Evolutionary conservation across 148 eudicot genomes (phyloP), one percentile per base, ranked within the genome.

Genomic region (Dysphania ambrosioides): DNA sequence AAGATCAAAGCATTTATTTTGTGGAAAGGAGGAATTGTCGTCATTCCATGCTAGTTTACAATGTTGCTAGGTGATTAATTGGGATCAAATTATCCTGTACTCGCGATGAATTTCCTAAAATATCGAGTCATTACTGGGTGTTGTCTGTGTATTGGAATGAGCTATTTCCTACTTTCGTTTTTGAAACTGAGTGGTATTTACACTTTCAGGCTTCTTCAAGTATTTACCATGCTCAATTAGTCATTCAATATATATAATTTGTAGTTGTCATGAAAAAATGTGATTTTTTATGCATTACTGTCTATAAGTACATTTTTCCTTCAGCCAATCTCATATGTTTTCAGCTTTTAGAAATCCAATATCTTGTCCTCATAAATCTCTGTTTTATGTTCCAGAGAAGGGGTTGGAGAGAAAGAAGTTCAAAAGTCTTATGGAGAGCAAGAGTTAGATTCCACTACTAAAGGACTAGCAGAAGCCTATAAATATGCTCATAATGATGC

Each of bases 401-500:
- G 74, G 61, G 47, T 61, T 41, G 82, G 69, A 68, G 70, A 74
- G 44, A 74, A 66, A 41, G 86, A 83, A 75, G 73, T 83, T 72
- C 88, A 79, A 29, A 83, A 78, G 51, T 68, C 83, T 18, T 61
- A 71, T 38, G 67, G 61, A 77, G 76, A 76, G 16, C 84, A 68
- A 31, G 73, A 83, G 72, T 70, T 60, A 49, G 70, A 74, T 69
- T 81, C 83, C 40, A 70, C 85, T 24, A 79, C 70, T 73, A 86
- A 68, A 75, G 93, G 90, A 60, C 75, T 94, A 72, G 88, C 96
- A 49, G 89, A 85, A 81, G 98, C 92, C 71, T 89, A 86, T 73
- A 86, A 82, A 85, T 87, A 81, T 84, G 93, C 77, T 57, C 78
- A 81, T 67, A 92, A 92, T 73, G 98, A 94, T 79, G 98, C 98